Percentiles rank a stretch among this genome's conserved stretches.
Evolutionary conservation across 306 rosid species (phyloP).

Genomic region (Dalbergia cultrata): DNA sequence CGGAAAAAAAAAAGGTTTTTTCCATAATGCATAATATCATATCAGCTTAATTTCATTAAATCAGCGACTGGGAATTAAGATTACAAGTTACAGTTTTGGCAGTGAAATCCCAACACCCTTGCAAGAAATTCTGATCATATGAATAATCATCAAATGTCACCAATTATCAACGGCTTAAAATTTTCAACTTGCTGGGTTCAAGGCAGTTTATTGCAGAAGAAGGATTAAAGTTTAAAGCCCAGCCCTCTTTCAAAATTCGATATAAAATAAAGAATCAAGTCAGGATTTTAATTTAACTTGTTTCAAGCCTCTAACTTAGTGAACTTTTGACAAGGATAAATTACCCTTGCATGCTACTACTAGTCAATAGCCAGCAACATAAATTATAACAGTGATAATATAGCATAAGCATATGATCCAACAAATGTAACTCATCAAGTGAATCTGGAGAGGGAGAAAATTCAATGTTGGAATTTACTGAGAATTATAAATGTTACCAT

Average conservation of each 20-base stretch:
- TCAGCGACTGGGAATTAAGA: not conserved
- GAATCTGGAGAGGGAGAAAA: conserved; percentile 29
- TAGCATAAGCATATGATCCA: not conserved
- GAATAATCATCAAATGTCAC: not conserved
- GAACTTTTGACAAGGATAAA: not conserved
- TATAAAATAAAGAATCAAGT: conserved; percentile 14
- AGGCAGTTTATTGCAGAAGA: too few relatives aligned
- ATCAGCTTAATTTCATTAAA: conserved; percentile 32
- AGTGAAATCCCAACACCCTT: not conserved
- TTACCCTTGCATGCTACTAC: conserved; percentile 1
- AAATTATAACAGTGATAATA: conserved; percentile 3
- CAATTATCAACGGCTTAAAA: conserved; percentile 1
- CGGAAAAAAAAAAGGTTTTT: conserved; percentile 32
- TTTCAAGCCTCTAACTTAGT: not conserved
- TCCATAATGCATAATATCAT: not conserved
- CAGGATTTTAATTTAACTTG: conserved; percentile 10
- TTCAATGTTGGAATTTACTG: not conserved
- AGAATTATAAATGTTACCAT: conserved; percentile 67
- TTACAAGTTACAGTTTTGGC: not conserved
- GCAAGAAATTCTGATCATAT: conserved; percentile 18
- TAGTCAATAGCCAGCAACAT: not conserved
- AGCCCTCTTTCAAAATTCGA: not conserved
- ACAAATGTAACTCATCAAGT: conserved; percentile 36
- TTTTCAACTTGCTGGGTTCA: too few relatives aligned
- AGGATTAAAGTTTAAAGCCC: not conserved